phyloP scores from a whole-genome alignment of 192 early-diverging fungal genomes.

The Backusella macrospora region DNA sequence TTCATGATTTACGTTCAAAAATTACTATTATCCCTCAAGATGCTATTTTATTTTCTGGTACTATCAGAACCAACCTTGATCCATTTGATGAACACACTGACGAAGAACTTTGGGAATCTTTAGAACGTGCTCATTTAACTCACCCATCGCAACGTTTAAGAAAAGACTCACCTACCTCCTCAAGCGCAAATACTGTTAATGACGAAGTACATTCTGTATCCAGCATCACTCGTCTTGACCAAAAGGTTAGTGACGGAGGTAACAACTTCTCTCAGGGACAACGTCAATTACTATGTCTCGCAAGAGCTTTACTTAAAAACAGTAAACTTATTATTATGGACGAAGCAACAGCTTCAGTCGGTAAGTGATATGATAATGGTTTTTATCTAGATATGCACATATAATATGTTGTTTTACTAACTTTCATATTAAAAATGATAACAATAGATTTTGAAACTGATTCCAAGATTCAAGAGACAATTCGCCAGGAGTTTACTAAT shows the following conservation, averaged over 20 bases:
- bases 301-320: slow-evolving; percentile 67
- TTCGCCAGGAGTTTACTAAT: slow-evolving; percentile 72
- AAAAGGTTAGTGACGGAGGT: slow-evolving; percentile 65
- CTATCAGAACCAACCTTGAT: slow-evolving; percentile 82
- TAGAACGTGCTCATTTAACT: slow-evolving; percentile 27
- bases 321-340: slow-evolving; percentile 72
- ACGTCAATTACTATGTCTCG: slow-evolving; percentile 81
- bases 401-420: not conserved
- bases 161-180: not conserved
- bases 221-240: slow-evolving; percentile 42
- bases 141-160: not conserved
- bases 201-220: not conserved
- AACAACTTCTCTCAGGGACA: slow-evolving; percentile 83
- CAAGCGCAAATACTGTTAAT: slow-evolving; percentile 1
- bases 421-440: too few species aligned
- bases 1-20: slow-evolving; percentile 69
- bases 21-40: slow-evolving; percentile 83
- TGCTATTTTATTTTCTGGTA: slow-evolving; percentile 68
- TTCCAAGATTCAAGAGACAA: slow-evolving; percentile 79
- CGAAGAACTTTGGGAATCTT: slow-evolving; percentile 36
- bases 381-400: not conserved
- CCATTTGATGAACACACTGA: slow-evolving; percentile 74
- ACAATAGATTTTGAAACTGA: slow-evolving; percentile 76
- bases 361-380: too few species aligned
- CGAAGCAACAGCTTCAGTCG: slow-evolving; percentile 87